Percentiles rank a stretch among this genome's conserved stretches.
Conservation (phyloP, 176 grass and related monocot species). For the Hordeum marinum region DNA sequence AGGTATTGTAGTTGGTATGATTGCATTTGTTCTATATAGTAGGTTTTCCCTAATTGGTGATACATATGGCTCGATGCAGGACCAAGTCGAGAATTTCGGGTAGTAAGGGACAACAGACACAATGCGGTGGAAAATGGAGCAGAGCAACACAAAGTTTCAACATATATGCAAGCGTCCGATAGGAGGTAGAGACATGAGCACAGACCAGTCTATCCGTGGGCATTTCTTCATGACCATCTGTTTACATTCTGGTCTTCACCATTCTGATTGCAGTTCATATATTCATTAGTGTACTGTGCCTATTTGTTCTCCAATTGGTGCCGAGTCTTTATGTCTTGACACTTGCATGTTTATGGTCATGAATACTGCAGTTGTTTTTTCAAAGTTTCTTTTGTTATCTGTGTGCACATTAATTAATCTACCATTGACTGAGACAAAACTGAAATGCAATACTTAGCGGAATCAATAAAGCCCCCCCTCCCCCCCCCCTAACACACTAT, state of each 20-base stretch:
- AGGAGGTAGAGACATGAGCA: conserved; percentile 34
- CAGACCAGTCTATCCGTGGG: not conserved
- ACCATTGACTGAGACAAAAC: not conserved
- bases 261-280: not conserved
- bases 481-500: not conserved
- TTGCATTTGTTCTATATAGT: not conserved
- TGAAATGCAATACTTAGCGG: not conserved
- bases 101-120: conserved; percentile 76
- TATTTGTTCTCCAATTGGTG: not conserved
- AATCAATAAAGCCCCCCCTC: not conserved
- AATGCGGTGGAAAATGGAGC: conserved; percentile 24
- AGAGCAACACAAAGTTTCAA: conserved; percentile 34
- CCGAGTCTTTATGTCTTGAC: not conserved
- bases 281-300: not conserved
- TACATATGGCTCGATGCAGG: conserved; percentile 43
- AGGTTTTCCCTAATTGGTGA: not conserved
- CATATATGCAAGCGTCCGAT: conserved; percentile 33
- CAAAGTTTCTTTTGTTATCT: not conserved
- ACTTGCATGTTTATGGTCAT: not conserved
- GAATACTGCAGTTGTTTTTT: not conserved
- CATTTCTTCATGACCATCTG: not conserved
- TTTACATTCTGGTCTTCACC: not conserved
- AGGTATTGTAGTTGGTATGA: not conserved
- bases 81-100: conserved; percentile 51
- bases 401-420: not conserved